phyloP scores from a whole-genome alignment of 2,329 filamentous ascomycete genomes.

The Myriangium duriaei region DNA sequence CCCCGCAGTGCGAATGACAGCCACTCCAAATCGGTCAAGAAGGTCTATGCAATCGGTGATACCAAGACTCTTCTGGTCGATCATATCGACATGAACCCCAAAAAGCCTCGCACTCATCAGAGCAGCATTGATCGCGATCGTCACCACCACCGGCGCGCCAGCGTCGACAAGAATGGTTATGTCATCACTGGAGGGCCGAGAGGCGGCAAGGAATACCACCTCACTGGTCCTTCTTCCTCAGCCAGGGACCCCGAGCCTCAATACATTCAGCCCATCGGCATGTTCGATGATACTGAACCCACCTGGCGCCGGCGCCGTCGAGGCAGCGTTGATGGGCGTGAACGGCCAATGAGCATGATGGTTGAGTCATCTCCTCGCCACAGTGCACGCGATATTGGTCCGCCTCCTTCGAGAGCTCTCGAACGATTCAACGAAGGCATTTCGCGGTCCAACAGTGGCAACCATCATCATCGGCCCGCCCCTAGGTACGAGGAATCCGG shows the following conservation, averaged over 20 bases:
- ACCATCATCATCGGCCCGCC: slow-evolving; percentile 24
- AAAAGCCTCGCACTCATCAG: slow-evolving; percentile 3
- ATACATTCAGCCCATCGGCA: slow-evolving; percentile 38
- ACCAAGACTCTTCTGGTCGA: slow-evolving; percentile 25
- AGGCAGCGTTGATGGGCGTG: slow-evolving; percentile 31
- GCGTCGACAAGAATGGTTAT: slow-evolving; percentile 19
- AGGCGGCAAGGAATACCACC: slow-evolving; percentile 21
- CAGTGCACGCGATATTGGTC: slow-evolving; percentile 29
- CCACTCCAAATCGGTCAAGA: slow-evolving; percentile 29
- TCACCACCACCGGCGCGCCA: slow-evolving; percentile 25
- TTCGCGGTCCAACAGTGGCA: slow-evolving; percentile 33
- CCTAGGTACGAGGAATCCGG: slow-evolving; percentile 2
- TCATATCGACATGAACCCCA: slow-evolving; percentile 25
- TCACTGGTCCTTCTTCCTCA: slow-evolving; percentile 16
- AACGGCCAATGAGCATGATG: slow-evolving; percentile 34
- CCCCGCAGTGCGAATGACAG: slow-evolving; percentile 18
- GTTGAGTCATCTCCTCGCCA: slow-evolving; percentile 22
- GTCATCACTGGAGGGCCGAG: slow-evolving; percentile 15
- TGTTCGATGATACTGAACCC: slow-evolving; percentile 40
- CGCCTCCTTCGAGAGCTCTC: slow-evolving; percentile 58
- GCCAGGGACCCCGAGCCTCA: slow-evolving; percentile 28
- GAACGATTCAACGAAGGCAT: slow-evolving; percentile 49
- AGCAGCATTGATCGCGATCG: slow-evolving; percentile 14
- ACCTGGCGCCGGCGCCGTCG: slow-evolving; percentile 31
- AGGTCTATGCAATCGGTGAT: slow-evolving; percentile 38